Base-by-base conservation (phyloP, 202 grass and related monocot genomes). In the Eragrostis tef region DNA sequence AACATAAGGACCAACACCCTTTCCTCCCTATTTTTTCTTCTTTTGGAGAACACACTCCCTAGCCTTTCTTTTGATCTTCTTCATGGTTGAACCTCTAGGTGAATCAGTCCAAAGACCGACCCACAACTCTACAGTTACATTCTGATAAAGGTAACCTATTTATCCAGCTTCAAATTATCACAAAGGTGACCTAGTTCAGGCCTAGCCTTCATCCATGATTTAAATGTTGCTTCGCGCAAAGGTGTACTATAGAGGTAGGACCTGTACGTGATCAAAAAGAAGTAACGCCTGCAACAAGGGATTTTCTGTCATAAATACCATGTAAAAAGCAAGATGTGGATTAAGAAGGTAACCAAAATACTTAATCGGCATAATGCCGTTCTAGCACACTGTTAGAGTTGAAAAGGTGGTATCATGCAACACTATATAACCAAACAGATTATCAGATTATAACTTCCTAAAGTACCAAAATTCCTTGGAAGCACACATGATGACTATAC, bases 141-240 rank as follows among this genome's bases (percentile, higher is more conserved):
- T 31, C 68, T 8, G 42, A 64, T 24, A 87, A 75, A 71, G 49
- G 50, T 52, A 29, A 73, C 66, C 86, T 91, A 98, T 72, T 87
- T 91, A 74, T 98, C 90, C 47, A 95, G 64, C 87, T 87, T 98
- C 75, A 98, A 70, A 81, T 98, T 98, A 66, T 98, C 96, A 3
- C 96, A 95, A 56, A 98, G 92, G 80, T 98, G 96, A 25, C 89
- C 87, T 24, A 98, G 96, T 58, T 98, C 96, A 73, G 96, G 96
- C 56, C 96, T 89, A 65, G 87, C 90, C 44, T 91, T 86, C 90
- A 98, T 93, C 96, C 96, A 98, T 75, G 88, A 84, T 52, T 78
- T 81, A 89, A 98, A 98, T 59, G 84, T 80, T 75, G 63, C 67
- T 87, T 93, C 80, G 7, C n/a, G 78, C 25, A 80, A 89, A 66